Evolutionary conservation across 2,329 filamentous ascomycete species (phyloP).

Genomic region (Aureobasidium zeae): DNA sequence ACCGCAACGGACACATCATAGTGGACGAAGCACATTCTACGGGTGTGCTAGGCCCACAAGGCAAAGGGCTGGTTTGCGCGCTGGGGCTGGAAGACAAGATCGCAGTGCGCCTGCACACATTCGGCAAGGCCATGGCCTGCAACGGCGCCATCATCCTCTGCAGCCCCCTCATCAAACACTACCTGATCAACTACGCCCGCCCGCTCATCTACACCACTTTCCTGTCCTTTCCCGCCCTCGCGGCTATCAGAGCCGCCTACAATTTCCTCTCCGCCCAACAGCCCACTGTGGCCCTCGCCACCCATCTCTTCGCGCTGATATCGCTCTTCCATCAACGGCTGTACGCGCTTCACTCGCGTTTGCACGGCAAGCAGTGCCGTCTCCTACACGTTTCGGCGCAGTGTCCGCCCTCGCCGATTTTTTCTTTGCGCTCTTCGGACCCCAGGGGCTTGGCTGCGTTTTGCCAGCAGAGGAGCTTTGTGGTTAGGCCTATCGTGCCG

Average conservation of each 20-base stretch:
- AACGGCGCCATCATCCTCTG: constrained; percentile 60
- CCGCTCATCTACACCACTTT: constrained; percentile 67
- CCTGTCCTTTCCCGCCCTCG: constrained; percentile 52
- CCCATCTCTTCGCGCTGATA: constrained; percentile 34
- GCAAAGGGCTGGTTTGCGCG: constrained; percentile 50
- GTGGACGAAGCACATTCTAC: constrained; percentile 62
- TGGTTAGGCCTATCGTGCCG: constrained; percentile 57
- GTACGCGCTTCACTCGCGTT: constrained; percentile 24
- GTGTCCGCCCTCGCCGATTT: constrained; percentile 52
- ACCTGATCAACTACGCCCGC: constrained; percentile 68
- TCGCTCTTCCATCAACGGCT: constrained; percentile 13
- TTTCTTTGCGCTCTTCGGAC: constrained; percentile 50
- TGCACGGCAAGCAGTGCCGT: constrained; percentile 13
- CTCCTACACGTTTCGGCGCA: constrained; percentile 25
- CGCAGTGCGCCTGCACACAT: constrained; percentile 53
- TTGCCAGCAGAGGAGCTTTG: constrained; percentile 51
- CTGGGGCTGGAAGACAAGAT: constrained; percentile 48
- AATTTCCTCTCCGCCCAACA: constrained; percentile 44
- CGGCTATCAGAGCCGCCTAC: constrained; percentile 50
- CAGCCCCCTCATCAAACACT: constrained; percentile 48
- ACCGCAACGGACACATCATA: constrained; percentile 52
- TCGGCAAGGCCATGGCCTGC: constrained; percentile 59
- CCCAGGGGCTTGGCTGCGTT: constrained; percentile 50
- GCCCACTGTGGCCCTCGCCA: constrained; percentile 42
- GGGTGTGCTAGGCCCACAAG: constrained; percentile 48